Conservation (phyloP, 768 basidiomycete genomes). For the Suillus tomentosus region DNA sequence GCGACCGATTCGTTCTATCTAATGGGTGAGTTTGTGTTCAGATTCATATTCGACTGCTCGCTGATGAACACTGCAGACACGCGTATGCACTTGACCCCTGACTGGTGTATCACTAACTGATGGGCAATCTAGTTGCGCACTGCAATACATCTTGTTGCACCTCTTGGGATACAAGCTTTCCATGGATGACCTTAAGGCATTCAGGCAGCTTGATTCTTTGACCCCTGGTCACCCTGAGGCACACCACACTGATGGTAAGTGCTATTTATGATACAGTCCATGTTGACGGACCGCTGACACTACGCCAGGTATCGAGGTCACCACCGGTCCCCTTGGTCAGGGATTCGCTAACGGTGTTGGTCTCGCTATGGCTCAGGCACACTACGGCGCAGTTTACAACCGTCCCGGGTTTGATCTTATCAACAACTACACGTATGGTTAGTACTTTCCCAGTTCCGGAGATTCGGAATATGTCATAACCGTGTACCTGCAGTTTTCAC, state of each 20-base stretch:
- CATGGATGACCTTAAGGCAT: conserved; percentile 89
- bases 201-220: conserved; percentile 88
- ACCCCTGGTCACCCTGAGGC: conserved; percentile 94
- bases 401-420: conserved; percentile 79
- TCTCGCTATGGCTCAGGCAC: conserved; percentile 90
- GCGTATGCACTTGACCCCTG: conserved; percentile 53
- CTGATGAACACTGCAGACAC: conserved; percentile 48
- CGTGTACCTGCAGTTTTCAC: conserved; percentile 62
- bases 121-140: conserved; percentile 66
- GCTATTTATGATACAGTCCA: background rate
- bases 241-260: conserved; percentile 61
- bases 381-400: conserved; percentile 89
- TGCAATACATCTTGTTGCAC: conserved; percentile 92
- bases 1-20: conserved; percentile 95
- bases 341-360: conserved; percentile 94
- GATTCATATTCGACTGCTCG: conserved; percentile 10
- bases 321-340: conserved; percentile 95
- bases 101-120: conserved; percentile 13
- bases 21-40: conserved; percentile 69
- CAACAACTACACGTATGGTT: conserved; percentile 89
- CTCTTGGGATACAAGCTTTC: conserved; percentile 90
- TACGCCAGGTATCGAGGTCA: conserved; percentile 74
- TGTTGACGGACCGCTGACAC: conserved; percentile 10
- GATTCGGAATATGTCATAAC: conserved; percentile 11
- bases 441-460: conserved; percentile 13